Conservation (phyloP, 306 rosid genomes). For the Acacia acuminata region DNA sequence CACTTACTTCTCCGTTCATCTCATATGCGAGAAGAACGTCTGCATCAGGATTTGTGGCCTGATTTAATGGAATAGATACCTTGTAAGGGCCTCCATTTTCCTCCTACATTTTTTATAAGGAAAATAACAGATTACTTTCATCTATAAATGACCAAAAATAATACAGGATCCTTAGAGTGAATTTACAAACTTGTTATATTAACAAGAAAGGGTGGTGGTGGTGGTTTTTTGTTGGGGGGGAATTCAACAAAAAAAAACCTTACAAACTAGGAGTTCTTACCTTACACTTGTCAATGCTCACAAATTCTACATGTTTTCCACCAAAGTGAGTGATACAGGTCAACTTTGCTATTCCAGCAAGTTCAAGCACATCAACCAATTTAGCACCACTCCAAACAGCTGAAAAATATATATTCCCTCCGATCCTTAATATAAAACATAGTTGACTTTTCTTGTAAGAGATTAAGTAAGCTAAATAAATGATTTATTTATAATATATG, state of each 20-base stretch:
- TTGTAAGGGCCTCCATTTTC: constrained; percentile 97
- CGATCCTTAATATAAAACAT: too few species aligned
- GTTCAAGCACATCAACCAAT: constrained; percentile 85
- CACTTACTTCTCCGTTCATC: constrained; percentile 90
- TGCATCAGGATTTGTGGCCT: constrained; percentile 88
- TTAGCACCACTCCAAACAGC: constrained; percentile 93
- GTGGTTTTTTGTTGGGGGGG: too few species aligned
- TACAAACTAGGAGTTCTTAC: constrained; percentile 39
- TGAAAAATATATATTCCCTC: constrained; percentile 28
- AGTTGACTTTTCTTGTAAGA: too few species aligned
- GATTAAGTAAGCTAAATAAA: too few species aligned
- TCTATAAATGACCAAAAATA: background rate
- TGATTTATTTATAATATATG: too few species aligned
- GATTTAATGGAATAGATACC: constrained; percentile 87
- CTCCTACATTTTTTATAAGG: constrained; percentile 50
- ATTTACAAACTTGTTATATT: background rate
- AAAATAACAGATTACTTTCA: constrained; percentile 2
- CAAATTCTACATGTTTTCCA: constrained; percentile 93
- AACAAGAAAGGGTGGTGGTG: too few species aligned
- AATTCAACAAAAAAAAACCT: background rate
- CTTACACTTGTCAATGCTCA: constrained; percentile 89
- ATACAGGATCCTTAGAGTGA: constrained; percentile 1
- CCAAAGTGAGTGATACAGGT: constrained; percentile 57
- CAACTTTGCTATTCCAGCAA: constrained; percentile 72
- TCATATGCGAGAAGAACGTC: constrained; percentile 94